A percentile compares a stretch with the other conserved stretches of the same genome.
Conservation (phyloP, 78 protist species). For the Dictyostelium capitatum region DNA sequence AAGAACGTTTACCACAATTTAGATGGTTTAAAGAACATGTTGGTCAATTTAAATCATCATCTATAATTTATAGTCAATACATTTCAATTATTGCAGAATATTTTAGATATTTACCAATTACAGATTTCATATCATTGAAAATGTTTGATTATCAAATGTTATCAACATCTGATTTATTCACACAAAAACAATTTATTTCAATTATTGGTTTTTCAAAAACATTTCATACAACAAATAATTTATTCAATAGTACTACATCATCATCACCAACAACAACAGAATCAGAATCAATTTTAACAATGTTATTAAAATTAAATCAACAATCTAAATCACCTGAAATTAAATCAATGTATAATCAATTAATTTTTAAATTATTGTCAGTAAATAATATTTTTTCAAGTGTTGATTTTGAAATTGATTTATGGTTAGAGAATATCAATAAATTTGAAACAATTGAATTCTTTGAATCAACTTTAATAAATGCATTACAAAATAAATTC, state of each 20-base stretch:
- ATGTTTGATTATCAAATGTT: conserved; percentile 20
- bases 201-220: conserved; percentile 51
- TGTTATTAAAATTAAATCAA: conserved; percentile 34
- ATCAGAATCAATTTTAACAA: conserved; percentile 18
- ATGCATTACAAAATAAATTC: conserved; percentile 21
- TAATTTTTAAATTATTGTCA: conserved; percentile 41
- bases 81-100: conserved; percentile 38
- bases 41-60: not conserved
- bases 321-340: conserved; percentile 2
- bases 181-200: conserved; percentile 61
- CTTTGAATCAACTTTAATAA: not conserved
- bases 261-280: too few species aligned
- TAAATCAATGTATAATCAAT: conserved; percentile 10
- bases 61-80: conserved; percentile 10
- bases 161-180: conserved; percentile 8
- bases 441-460: not conserved
- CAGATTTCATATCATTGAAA: not conserved
- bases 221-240: conserved; percentile 11
- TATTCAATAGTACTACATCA: not conserved
- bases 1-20: conserved; percentile 39
- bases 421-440: conserved; percentile 27
- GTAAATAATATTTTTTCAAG: conserved; percentile 35
- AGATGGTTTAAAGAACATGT: conserved; percentile 14
- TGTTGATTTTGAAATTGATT: conserved; percentile 56
- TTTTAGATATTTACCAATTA: conserved; percentile 7